Conservation (phyloP, 176 grass and related monocot species). For the Raddia guianensis region DNA sequence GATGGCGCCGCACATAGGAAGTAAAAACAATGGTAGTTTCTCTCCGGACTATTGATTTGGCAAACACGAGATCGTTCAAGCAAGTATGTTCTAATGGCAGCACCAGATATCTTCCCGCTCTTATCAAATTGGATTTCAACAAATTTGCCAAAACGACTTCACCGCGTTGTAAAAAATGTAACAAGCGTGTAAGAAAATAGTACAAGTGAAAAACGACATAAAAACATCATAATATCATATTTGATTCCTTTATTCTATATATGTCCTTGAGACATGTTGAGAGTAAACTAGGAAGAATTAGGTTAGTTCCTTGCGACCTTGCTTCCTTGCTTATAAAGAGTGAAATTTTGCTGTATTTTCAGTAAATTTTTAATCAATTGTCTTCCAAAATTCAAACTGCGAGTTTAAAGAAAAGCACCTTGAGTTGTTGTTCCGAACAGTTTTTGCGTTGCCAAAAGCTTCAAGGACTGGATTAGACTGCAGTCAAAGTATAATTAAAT, state of each 20-base stretch:
- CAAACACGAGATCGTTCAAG: constrained; percentile 96
- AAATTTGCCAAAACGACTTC: constrained; percentile 98
- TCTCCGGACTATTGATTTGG: constrained; percentile 93
- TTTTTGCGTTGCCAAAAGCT: constrained; percentile 98
- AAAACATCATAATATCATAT: not conserved
- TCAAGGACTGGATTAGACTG: constrained; percentile 98
- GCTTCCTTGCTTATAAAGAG: constrained; percentile 25
- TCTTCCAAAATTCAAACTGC: constrained; percentile 22
- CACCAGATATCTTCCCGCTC: constrained; percentile 90
- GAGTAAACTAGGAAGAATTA: not conserved
- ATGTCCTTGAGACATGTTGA: not conserved
- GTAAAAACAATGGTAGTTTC: constrained; percentile 98
- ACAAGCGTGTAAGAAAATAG: constrained; percentile 26
- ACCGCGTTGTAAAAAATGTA: constrained; percentile 32
- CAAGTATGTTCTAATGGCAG: constrained; percentile 98
- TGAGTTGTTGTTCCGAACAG: constrained; percentile 92
- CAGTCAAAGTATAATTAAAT: constrained; percentile 36
- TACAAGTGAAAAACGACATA: constrained; percentile 26
- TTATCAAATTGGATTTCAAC: constrained; percentile 98
- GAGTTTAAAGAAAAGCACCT: constrained; percentile 53
- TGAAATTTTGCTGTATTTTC: constrained; percentile 19
- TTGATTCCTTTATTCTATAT: not conserved
- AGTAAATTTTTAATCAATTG: constrained; percentile 29
- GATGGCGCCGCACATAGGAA: constrained; percentile 89
- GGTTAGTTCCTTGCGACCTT: not conserved